Percentiles rank a stretch among this genome's conserved stretches.
These are phyloP conservation scores for Apiotrichum montevideense DNA, from an alignment of 1,284 basidiomycete species.

Conservation along the genomic window DNA sequence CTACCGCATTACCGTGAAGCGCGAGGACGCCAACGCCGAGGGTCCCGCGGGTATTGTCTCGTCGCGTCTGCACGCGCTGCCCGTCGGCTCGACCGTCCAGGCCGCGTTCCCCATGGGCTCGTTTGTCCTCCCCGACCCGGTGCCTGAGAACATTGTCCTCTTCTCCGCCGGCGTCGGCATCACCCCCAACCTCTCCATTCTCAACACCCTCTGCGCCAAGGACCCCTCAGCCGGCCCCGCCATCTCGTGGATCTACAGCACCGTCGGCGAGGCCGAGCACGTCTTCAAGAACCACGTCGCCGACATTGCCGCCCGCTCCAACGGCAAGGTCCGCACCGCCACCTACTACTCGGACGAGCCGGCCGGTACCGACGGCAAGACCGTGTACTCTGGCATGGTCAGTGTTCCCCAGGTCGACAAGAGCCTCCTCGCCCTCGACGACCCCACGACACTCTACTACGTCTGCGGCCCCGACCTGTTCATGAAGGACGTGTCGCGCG, in stretches of 20 bases:
- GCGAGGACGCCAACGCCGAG: constrained; percentile 19
- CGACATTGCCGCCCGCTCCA: constrained; percentile 10
- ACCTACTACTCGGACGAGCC: constrained; percentile 20
- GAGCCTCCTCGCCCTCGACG: constrained; percentile 19
- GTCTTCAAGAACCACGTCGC: constrained; percentile 18
- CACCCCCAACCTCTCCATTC: constrained; percentile 34
- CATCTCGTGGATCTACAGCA: constrained; percentile 23
- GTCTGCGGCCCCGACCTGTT: constrained; percentile 33
- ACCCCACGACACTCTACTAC: constrained; percentile 25
- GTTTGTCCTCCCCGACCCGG: constrained; percentile 25
- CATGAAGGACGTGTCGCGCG: constrained; percentile 20
- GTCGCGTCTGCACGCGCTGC: constrained; percentile 23
- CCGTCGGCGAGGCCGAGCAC: constrained; percentile 10
- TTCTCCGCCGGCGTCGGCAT: constrained; percentile 37
- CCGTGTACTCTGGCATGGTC: constrained; percentile 15
- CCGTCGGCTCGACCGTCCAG: constrained; percentile 25
- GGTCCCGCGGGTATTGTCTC: constrained; percentile 18
- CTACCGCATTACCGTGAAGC: constrained; percentile 34
- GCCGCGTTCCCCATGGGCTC: constrained; percentile 31
- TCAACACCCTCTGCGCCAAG: constrained; percentile 20
- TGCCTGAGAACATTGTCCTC: constrained; percentile 28
- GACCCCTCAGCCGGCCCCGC: constrained; percentile 4
- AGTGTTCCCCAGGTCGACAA: constrained; percentile 13
- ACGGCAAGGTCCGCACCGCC: constrained; percentile 19
- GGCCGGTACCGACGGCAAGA: not conserved